Evolutionary conservation across 352 stramenopile species (phyloP).

Genomic region (Plasmopara muralis): DNA sequence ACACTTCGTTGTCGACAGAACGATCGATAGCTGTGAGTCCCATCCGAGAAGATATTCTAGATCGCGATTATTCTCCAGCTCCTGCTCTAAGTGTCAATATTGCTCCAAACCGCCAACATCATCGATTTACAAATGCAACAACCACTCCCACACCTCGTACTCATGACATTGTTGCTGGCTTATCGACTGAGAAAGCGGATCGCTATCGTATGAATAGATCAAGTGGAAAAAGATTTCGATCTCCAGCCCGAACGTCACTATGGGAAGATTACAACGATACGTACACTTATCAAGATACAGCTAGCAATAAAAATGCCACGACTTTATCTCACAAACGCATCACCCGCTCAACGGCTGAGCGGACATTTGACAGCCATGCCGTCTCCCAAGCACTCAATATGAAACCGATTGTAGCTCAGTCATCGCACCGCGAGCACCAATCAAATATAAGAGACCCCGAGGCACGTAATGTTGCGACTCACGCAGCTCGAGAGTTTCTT

Average conservation of each 20-base stretch:
- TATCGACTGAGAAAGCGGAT: slow-evolving; percentile 27
- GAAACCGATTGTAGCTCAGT: background rate
- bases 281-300: slow-evolving; percentile 15
- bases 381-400: background rate
- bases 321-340: slow-evolving; percentile 19
- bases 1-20: background rate
- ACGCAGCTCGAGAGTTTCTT: too few species aligned
- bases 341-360: background rate
- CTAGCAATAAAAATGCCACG: background rate
- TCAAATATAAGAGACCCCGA: too few species aligned
- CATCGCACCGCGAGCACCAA: too few species aligned
- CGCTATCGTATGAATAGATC: slow-evolving; percentile 23
- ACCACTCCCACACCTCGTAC: slow-evolving; percentile 5
- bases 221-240: slow-evolving; percentile 28
- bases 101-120: background rate
- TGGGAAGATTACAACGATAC: too few species aligned
- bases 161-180: slow-evolving; percentile 16
- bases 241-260: background rate
- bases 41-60: slow-evolving; percentile 21
- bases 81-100: too few species aligned
- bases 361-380: background rate
- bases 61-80: slow-evolving; percentile 11
- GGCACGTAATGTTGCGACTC: too few species aligned
- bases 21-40: slow-evolving; percentile 19
- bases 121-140: slow-evolving; percentile 14